Evolutionary conservation across 495 filamentous ascomycete species (phyloP).

Genomic region (Rusavskia elegans): DNA sequence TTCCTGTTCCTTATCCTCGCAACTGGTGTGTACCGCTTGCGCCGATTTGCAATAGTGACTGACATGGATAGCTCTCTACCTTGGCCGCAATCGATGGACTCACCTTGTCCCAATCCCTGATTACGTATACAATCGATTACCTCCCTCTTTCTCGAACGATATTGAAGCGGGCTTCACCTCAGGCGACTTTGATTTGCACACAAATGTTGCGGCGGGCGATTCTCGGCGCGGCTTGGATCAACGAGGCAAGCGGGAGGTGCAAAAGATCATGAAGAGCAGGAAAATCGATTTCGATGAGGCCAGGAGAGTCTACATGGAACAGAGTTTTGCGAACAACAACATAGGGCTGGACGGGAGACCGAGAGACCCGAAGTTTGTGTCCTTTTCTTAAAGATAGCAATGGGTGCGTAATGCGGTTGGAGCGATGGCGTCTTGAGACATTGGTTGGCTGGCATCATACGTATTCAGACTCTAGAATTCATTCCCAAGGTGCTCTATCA

Average conservation of each 20-base stretch:
- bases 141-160: conserved; percentile 58
- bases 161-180: conserved; percentile 75
- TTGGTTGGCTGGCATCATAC: too few species aligned
- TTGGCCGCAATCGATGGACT: conserved; percentile 66
- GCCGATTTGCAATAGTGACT: neutral
- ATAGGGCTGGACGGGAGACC: conserved; percentile 81
- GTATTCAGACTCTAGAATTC: too few species aligned
- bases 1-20: conserved; percentile 45
- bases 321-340: conserved; percentile 66
- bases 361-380: conserved; percentile 87
- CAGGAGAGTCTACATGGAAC: conserved; percentile 64
- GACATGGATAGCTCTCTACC: conserved; percentile 43
- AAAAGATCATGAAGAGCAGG: conserved; percentile 72
- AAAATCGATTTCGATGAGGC: conserved; percentile 81
- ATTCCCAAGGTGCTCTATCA: too few species aligned
- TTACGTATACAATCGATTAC: conserved; percentile 57
- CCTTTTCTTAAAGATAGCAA: conserved; percentile 48
- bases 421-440: too few species aligned
- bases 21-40: conserved; percentile 32
- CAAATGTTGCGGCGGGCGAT: conserved; percentile 67
- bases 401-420: neutral
- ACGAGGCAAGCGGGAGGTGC: conserved; percentile 59
- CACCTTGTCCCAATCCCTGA: conserved; percentile 39
- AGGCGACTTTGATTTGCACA: conserved; percentile 59
- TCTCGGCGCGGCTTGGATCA: conserved; percentile 64